These are phyloP conservation scores for Striga asiatica DNA, from an alignment of 257 asterid genomes.

Conservation along the genomic window DNA sequence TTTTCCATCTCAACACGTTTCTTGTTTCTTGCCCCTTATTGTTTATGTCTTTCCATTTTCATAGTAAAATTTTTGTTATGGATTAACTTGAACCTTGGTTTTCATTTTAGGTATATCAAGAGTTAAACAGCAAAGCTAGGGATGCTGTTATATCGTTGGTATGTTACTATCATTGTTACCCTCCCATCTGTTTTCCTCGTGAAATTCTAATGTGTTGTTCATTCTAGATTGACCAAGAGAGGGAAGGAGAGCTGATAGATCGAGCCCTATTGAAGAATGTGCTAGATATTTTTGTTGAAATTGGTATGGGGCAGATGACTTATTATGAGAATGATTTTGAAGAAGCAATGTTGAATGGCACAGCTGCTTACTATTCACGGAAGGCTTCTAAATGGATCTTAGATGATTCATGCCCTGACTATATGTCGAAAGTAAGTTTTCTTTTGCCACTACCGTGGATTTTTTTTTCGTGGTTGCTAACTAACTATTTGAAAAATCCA, in stretches of 20 bases:
- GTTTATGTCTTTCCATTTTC: no score
- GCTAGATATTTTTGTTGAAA: no score
- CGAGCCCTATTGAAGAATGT: constrained; percentile 81
- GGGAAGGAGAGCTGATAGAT: constrained; percentile 96
- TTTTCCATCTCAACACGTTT: no score
- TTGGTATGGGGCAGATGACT: constrained; percentile 94
- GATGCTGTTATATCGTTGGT: constrained; percentile 96
- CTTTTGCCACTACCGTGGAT: no score
- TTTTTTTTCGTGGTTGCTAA: constrained; percentile 1
- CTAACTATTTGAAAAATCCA: constrained; percentile 21
- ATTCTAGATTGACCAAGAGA: constrained; percentile 80
- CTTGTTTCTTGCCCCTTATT: no score
- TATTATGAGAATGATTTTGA: constrained; percentile 79
- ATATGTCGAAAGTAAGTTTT: constrained; percentile 61
- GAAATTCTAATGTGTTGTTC: constrained; percentile 1
- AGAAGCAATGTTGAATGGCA: constrained; percentile 68
- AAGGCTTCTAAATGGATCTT: constrained; percentile 96
- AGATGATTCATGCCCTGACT: constrained; percentile 96
- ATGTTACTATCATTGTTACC: constrained; percentile 16
- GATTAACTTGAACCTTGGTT: constrained; percentile 10
- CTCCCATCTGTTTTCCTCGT: background rate
- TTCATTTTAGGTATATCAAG: constrained; percentile 64
- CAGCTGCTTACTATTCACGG: no score
- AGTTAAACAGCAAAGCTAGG: constrained; percentile 67
- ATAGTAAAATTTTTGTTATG: constrained; percentile 8